Evolutionary conservation across 2,329 filamentous ascomycete species (phyloP).

Genomic region (Chaetomiaceae sp.): DNA sequence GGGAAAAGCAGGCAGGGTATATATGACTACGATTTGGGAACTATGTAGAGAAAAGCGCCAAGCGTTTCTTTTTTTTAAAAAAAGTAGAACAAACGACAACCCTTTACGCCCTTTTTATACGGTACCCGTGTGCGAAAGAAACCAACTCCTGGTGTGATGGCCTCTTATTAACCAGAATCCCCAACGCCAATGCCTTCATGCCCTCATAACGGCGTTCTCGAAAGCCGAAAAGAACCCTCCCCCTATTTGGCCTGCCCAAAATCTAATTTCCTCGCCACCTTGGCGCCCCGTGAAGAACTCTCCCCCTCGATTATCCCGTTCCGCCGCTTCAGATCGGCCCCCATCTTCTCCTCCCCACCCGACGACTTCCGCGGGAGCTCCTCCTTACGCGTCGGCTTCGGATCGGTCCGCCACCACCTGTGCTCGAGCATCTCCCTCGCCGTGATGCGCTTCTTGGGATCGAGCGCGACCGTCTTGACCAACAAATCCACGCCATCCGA

Average conservation of each 20-base stretch:
- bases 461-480: conserved; percentile 76
- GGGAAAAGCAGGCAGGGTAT: too few relatives aligned
- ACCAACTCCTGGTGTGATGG: background rate
- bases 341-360: conserved; percentile 64
- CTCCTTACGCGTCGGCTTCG: conserved; percentile 75
- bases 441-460: conserved; percentile 79
- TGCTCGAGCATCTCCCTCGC: conserved; percentile 76
- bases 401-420: conserved; percentile 79
- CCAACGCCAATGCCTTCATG: background rate
- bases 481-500: conserved; percentile 81
- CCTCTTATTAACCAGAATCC: background rate
- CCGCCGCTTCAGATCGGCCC: conserved; percentile 76
- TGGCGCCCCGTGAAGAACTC: conserved; percentile 53
- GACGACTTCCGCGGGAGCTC: conserved; percentile 75
- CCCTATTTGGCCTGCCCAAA: conserved; percentile 53
- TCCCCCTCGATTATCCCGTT: conserved; percentile 67
- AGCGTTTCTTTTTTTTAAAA: background rate
- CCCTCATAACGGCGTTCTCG: background rate
- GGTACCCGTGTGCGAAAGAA: background rate
- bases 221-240: background rate
- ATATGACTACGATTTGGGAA: background rate
- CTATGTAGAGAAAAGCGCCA: background rate
- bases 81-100: background rate
- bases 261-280: conserved; percentile 78
- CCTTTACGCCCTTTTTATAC: background rate